Percentiles rank a stretch among this genome's conserved stretches.
These are phyloP conservation scores for Linum usitatissimum DNA, from an alignment of 345 rosid genomes.

Conservation along the genomic window DNA sequence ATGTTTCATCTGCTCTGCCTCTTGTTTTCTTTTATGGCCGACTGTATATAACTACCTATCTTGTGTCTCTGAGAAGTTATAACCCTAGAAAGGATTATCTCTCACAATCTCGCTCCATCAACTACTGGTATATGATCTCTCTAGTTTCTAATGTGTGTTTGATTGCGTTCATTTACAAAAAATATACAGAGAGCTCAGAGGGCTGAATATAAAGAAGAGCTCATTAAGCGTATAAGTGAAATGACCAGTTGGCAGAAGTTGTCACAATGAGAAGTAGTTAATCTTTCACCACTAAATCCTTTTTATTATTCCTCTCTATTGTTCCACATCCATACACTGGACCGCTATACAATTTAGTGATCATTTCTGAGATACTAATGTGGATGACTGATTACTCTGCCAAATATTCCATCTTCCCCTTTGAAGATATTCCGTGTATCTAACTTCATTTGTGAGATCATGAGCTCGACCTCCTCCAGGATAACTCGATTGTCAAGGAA, in stretches of 20 bases:
- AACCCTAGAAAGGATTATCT: not conserved
- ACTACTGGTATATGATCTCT: not conserved
- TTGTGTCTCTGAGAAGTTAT: not conserved
- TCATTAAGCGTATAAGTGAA: not conserved
- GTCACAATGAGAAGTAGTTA: not conserved
- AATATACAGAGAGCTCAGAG: not conserved
- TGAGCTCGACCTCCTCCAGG: not conserved
- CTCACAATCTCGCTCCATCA: not conserved
- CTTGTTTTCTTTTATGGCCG: slow-evolving; percentile 9
- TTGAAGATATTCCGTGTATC: not conserved
- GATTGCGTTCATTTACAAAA: no score
- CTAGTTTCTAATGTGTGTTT: not conserved
- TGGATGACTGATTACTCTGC: not conserved
- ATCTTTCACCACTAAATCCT: not conserved
- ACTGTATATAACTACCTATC: slow-evolving; percentile 3
- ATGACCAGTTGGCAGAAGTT: no score
- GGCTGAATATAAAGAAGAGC: not conserved
- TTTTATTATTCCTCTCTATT: not conserved
- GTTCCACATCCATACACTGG: not conserved
- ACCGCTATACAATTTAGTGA: not conserved
- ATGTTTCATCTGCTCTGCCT: not conserved
- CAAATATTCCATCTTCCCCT: not conserved
- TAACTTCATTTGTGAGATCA: not conserved
- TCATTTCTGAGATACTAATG: not conserved
- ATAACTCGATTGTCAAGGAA: slow-evolving; percentile 7